phyloP scores from a whole-genome alignment of 116 monocot species.

The Iris pallida region DNA sequence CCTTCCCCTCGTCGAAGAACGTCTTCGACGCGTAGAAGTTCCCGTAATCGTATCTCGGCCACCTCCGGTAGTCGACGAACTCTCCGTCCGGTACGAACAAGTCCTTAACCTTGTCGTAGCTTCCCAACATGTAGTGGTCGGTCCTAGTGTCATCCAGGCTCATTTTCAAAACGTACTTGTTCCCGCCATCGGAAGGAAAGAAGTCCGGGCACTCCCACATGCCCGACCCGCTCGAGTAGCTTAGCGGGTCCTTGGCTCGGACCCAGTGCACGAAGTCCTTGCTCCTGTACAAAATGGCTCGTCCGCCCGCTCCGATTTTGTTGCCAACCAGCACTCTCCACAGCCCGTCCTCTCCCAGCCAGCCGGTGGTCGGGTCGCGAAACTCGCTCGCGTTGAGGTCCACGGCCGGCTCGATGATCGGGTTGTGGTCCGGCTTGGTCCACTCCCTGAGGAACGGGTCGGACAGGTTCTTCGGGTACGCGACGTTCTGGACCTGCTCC shows the following conservation, averaged over 20 bases:
- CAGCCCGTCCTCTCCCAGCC: conserved; percentile 10
- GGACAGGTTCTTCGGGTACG: conserved; percentile 29
- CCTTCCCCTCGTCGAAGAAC: conserved; percentile 25
- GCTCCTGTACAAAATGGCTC: conserved; percentile 36
- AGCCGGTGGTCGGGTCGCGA: conserved; percentile 37
- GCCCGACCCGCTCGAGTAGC: conserved; percentile 24
- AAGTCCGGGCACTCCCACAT: conserved; percentile 87
- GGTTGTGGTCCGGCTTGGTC: conserved; percentile 41
- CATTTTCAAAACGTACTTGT: conserved; percentile 44
- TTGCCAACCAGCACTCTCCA: conserved; percentile 21
- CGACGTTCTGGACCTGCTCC: conserved; percentile 31
- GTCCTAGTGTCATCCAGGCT: conserved; percentile 16
- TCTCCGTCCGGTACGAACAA: conserved; percentile 16
- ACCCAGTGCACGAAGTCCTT: conserved; percentile 59
- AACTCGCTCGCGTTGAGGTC: conserved; percentile 21
- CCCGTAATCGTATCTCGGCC: conserved; percentile 45
- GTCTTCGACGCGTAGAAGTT: conserved; percentile 52
- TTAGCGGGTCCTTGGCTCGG: conserved; percentile 41
- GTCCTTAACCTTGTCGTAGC: conserved; percentile 15
- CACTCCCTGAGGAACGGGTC: conserved; percentile 36
- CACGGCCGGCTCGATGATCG: conserved; percentile 13
- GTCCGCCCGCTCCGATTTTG: not conserved
- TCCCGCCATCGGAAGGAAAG: conserved; percentile 13
- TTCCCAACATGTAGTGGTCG: conserved; percentile 43
- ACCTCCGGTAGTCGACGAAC: conserved; percentile 1